Evolutionary conservation across 2,329 filamentous ascomycete species (phyloP).

Genomic region (Aureobasidium zeae): DNA sequence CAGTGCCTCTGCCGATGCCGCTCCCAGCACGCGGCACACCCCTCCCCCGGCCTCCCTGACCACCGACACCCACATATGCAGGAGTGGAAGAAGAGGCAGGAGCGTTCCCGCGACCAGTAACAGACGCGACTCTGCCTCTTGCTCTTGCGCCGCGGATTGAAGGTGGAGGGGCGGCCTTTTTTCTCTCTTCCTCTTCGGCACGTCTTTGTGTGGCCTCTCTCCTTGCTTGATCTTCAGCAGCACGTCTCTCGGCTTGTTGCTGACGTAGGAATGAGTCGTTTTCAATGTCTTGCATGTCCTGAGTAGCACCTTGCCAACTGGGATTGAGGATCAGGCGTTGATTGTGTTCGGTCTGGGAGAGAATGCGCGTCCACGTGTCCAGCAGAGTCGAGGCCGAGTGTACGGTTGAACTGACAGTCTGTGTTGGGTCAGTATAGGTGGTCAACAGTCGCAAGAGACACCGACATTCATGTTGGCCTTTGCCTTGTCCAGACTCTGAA

Average conservation of each 20-base stretch:
- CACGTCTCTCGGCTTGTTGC: constrained; percentile 67
- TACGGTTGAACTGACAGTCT: constrained; percentile 81
- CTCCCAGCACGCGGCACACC: constrained; percentile 38
- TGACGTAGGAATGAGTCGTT: constrained; percentile 64
- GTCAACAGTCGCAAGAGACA: neutral
- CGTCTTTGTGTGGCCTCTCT: constrained; percentile 56
- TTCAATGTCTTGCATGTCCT: constrained; percentile 80
- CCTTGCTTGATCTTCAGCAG: constrained; percentile 68
- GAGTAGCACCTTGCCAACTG: constrained; percentile 77
- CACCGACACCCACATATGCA: constrained; percentile 36
- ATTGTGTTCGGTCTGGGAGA: constrained; percentile 96
- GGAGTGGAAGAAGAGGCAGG: constrained; percentile 24
- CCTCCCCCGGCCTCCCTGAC: constrained; percentile 44
- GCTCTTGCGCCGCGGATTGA: constrained; percentile 26
- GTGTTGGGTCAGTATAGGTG: constrained; percentile 11
- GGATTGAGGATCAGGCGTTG: constrained; percentile 84
- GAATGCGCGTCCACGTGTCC: constrained; percentile 90
- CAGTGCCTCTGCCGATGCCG: constrained; percentile 36
- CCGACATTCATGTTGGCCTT: constrained; percentile 68
- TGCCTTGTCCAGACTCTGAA: constrained; percentile 61
- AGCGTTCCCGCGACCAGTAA: constrained; percentile 25
- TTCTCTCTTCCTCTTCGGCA: constrained; percentile 45
- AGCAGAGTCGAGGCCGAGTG: constrained; percentile 79
- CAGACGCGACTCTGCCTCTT: constrained; percentile 29
- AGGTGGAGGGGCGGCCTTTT: constrained; percentile 45